Conservation (phyloP, 164 flowering plant species). For the Tinospora cordifolia region DNA sequence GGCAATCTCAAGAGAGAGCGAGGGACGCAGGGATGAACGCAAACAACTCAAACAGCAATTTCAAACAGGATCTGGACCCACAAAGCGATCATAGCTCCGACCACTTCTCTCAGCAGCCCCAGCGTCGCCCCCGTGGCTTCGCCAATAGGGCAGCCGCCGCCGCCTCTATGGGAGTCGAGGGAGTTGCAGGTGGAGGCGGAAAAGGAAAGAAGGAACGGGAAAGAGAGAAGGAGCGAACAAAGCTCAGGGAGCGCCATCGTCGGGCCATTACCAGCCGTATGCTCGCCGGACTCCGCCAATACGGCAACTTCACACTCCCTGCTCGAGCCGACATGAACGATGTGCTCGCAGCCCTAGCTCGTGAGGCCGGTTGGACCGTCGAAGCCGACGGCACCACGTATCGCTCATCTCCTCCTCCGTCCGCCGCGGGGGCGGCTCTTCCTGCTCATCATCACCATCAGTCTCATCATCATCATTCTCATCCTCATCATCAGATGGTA, state of each 20-base stretch:
- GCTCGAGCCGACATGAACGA: constrained; percentile 80
- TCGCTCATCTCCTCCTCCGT: constrained; percentile 23
- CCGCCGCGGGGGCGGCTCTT: too few relatives aligned
- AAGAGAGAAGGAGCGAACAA: constrained; percentile 66
- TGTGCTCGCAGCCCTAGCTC: constrained; percentile 65
- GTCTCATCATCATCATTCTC: too few relatives aligned
- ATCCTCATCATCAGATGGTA: too few relatives aligned
- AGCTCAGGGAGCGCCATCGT: constrained; percentile 64
- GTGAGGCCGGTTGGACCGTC: constrained; percentile 75
- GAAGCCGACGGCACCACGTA: constrained; percentile 65
- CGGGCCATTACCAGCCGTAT: constrained; percentile 67
- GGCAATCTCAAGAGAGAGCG: too few relatives aligned
- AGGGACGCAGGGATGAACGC: not conserved
- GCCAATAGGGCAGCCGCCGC: constrained; percentile 43
- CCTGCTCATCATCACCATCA: too few relatives aligned
- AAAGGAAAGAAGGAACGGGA: constrained; percentile 57
- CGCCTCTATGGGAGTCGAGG: not conserved
- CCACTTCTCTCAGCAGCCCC: constrained; percentile 19
- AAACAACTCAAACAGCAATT: constrained; percentile 1
- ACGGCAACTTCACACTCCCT: constrained; percentile 66
- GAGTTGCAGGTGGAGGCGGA: constrained; percentile 1
- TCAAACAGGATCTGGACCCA: constrained; percentile 28
- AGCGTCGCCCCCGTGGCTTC: constrained; percentile 52
- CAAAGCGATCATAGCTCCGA: constrained; percentile 28
- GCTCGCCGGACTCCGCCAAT: constrained; percentile 65